phyloP scores from a whole-genome alignment of 441 rosid genomes.

The Arabidopsis lyrata region DNA sequence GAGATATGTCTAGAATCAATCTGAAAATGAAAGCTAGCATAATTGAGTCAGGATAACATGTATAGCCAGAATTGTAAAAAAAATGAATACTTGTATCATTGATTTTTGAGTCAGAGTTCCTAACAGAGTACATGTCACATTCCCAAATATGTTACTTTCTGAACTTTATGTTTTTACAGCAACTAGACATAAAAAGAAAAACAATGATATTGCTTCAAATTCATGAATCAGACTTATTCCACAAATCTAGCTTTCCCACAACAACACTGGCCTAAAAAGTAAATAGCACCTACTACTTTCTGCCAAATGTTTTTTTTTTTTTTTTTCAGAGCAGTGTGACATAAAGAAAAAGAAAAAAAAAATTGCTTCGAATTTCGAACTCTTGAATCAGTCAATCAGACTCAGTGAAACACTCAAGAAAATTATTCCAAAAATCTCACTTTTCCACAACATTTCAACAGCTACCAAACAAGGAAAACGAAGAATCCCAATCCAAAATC shows the following conservation, averaged over 20 bases:
- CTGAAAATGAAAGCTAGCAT: conserved; percentile 2
- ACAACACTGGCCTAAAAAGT: background rate
- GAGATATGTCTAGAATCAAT: conserved; percentile 10
- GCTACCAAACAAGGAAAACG: background rate
- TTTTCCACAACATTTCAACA: background rate
- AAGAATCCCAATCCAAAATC: background rate
- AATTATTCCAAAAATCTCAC: background rate
- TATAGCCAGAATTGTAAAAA: background rate
- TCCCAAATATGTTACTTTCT: conserved; percentile 2
- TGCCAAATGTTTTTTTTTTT: background rate
- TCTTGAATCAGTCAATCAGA: background rate
- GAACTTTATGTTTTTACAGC: background rate
- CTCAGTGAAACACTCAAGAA: background rate
- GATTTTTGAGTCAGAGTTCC: background rate
- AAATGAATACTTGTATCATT: background rate
- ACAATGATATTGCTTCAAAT: background rate
- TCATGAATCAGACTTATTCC: background rate
- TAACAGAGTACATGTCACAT: conserved; percentile 8
- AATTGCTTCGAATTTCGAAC: background rate
- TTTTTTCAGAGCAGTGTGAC: background rate
- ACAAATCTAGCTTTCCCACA: conserved; percentile 1
- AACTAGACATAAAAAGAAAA: background rate
- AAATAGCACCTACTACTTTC: background rate
- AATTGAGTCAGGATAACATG: conserved; percentile 1
- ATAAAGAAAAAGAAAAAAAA: background rate